phyloP scores from a whole-genome alignment of 2,329 filamentous ascomycete species.

The Cercospora janseana region DNA sequence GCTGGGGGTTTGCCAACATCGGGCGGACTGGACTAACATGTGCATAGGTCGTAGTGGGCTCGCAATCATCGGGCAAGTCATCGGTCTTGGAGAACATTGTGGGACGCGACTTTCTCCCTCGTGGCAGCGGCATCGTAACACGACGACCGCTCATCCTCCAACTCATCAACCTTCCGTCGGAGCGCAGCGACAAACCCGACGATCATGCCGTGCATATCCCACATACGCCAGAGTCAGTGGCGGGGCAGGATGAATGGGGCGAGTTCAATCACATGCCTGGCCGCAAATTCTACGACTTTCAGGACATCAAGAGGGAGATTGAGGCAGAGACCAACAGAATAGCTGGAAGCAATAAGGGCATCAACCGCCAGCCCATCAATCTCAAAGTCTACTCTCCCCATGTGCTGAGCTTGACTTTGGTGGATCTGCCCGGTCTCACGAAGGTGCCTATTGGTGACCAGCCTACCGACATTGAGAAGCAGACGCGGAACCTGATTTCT shows the following conservation, averaged over 20 bases:
- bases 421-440: constrained; percentile 92
- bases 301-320: constrained; percentile 91
- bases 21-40: constrained; percentile 26
- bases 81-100: constrained; percentile 99
- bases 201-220: constrained; percentile 65
- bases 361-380: constrained; percentile 96
- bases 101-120: constrained; percentile 91
- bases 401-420: constrained; percentile 91
- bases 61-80: constrained; percentile 96
- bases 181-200: constrained; percentile 66
- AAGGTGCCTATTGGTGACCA: constrained; percentile 98
- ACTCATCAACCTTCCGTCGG: constrained; percentile 88
- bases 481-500: constrained; percentile 91
- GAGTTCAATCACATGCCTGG: constrained; percentile 96
- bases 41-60: constrained; percentile 88
- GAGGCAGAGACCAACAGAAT: constrained; percentile 95
- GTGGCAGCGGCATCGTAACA: constrained; percentile 95
- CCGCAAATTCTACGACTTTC: constrained; percentile 85
- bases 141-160: constrained; percentile 91
- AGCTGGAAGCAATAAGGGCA: constrained; percentile 95
- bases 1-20: constrained; percentile 7
- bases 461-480: constrained; percentile 96
- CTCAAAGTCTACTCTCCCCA: constrained; percentile 97
- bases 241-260: constrained; percentile 72
- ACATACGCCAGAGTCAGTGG: constrained; percentile 74